These are phyloP conservation scores for Cutaneotrichosporon sp. DNA, from an alignment of 1,284 basidiomycete genomes.

Conservation along the genomic window DNA sequence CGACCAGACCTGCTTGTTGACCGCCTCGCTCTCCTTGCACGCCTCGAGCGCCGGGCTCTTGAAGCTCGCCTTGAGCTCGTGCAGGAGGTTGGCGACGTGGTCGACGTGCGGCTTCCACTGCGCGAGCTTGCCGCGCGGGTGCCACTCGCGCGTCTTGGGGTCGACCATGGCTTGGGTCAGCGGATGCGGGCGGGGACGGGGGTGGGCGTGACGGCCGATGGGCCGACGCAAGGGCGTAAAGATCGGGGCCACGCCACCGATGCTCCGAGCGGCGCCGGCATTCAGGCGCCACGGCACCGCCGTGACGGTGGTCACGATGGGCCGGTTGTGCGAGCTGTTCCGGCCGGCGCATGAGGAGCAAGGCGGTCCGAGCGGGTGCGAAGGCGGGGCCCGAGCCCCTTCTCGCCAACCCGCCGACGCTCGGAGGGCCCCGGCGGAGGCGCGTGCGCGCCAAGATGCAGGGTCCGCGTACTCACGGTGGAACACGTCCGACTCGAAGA, in stretches of 20 bases:
- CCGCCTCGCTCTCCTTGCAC: slow-evolving; percentile 69
- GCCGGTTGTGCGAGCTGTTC: too few species aligned
- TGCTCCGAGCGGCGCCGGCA: too few species aligned
- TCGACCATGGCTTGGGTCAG: slow-evolving; percentile 33
- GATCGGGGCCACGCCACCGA: background rate
- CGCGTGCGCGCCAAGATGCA: background rate
- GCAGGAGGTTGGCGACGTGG: slow-evolving; percentile 75
- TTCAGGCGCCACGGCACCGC: background rate
- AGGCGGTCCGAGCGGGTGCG: too few species aligned
- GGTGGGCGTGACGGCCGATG: background rate
- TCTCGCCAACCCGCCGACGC: too few species aligned
- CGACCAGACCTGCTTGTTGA: slow-evolving; percentile 80
- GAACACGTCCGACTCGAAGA: slow-evolving; percentile 81
- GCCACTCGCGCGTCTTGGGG: slow-evolving; percentile 39
- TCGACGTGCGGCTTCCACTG: slow-evolving; percentile 66
- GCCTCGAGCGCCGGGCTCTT: slow-evolving; percentile 72
- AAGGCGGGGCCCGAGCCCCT: too few species aligned
- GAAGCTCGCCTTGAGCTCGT: slow-evolving; percentile 78
- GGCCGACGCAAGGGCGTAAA: background rate
- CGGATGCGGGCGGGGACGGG: background rate
- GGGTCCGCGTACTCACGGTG: slow-evolving; percentile 60
- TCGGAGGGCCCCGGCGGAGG: background rate
- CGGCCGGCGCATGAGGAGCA: too few species aligned
- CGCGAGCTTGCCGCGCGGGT: slow-evolving; percentile 29
- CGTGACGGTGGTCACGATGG: background rate